A percentile compares a stretch with the other conserved stretches of the same genome.
Evolutionary conservation across 352 stramenopile genomes (phyloP).

Genomic region (Stramenopiles sp.): DNA sequence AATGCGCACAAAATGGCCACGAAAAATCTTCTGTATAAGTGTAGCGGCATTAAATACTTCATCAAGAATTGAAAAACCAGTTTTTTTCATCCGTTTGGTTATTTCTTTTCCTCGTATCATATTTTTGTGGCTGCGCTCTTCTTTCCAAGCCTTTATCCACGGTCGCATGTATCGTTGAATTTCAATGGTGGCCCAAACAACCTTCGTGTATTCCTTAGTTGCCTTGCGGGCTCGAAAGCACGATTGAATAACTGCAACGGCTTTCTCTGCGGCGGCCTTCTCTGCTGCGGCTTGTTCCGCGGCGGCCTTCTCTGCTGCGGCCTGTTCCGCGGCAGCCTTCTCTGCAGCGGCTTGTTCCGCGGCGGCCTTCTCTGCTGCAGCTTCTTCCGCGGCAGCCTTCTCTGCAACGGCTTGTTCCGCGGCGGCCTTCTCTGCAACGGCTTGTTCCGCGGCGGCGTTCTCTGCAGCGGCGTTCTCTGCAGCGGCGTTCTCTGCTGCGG

Average conservation of each 20-base stretch:
- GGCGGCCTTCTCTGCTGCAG: not conserved
- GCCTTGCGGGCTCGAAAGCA: too few relatives aligned
- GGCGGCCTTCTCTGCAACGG: not conserved
- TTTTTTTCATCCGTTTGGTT: too few relatives aligned
- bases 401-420: not conserved
- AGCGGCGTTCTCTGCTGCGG: not conserved
- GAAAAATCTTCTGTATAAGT: too few relatives aligned
- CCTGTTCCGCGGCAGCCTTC: not conserved
- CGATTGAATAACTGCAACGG: not conserved
- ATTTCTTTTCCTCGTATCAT: too few relatives aligned
- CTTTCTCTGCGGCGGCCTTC: not conserved
- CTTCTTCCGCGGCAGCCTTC: not conserved
- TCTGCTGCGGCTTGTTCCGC: not conserved
- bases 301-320: not conserved
- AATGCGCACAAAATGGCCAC: too few relatives aligned
- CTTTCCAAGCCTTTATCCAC: too few relatives aligned
- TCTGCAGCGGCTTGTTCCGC: not conserved
- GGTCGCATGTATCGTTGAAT: too few relatives aligned
- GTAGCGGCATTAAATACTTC: too few relatives aligned
- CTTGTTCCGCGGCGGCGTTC: not conserved
- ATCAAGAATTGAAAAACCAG: too few relatives aligned
- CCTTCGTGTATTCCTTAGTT: too few relatives aligned
- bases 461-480: not conserved
- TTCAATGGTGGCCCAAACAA: too few relatives aligned
- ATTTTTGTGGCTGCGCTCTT: too few relatives aligned